Evolutionary conservation across 2,329 filamentous ascomycete species (phyloP).

Genomic region (Apiospora malaysiana): DNA sequence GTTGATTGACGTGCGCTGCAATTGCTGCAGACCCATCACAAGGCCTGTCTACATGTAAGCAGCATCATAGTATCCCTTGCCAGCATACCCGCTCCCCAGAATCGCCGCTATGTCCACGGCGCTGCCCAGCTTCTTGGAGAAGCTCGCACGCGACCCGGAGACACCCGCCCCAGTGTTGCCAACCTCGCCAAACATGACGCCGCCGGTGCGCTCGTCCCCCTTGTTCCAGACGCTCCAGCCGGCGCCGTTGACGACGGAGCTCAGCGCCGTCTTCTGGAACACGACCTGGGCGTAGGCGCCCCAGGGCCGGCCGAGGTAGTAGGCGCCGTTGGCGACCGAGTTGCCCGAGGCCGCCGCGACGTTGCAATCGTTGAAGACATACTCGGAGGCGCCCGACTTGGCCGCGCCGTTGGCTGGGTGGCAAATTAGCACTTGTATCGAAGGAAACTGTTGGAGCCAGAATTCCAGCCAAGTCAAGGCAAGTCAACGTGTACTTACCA

Average conservation of each 20-base stretch:
- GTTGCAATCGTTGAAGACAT: constrained; percentile 51
- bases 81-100: constrained; percentile 28
- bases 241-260: constrained; percentile 59
- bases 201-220: constrained; percentile 51
- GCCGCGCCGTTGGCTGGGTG: constrained; percentile 46
- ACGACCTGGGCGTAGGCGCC: constrained; percentile 51
- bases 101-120: constrained; percentile 41
- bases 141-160: constrained; percentile 55
- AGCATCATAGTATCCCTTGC: constrained; percentile 31
- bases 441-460: too few relatives aligned
- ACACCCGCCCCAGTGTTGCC: constrained; percentile 63
- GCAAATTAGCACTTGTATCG: too few relatives aligned
- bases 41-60: constrained; percentile 22
- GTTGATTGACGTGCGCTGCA: background rate
- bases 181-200: constrained; percentile 65
- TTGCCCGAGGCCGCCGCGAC: constrained; percentile 45
- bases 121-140: constrained; percentile 42
- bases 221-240: constrained; percentile 64
- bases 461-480: too few relatives aligned
- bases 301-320: constrained; percentile 57
- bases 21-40: background rate
- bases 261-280: constrained; percentile 55
- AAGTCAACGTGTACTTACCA: constrained; percentile 38
- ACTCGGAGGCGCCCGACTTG: constrained; percentile 43
- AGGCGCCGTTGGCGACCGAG: constrained; percentile 44